These are phyloP conservation scores for Leccinum variabile DNA, from an alignment of 1,284 basidiomycete genomes.

Conservation along the genomic window DNA sequence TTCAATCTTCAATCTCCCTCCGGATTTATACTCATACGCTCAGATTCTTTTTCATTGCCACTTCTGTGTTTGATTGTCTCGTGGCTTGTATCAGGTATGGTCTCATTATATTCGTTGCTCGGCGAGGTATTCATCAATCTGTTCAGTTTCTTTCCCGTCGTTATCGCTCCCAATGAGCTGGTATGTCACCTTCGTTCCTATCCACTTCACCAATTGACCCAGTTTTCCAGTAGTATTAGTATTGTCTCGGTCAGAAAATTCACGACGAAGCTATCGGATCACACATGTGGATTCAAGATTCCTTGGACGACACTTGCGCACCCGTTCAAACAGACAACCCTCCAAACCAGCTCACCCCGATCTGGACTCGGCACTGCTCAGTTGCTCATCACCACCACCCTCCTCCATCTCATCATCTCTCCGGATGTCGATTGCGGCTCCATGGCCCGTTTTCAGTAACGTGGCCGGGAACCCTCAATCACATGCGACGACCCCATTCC, in stretches of 20 bases:
- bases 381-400: not conserved
- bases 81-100: too few species aligned
- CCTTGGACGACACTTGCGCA: slow-evolving; percentile 17
- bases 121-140: not conserved
- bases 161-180: not conserved
- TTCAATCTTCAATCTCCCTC: too few species aligned
- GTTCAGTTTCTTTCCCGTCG: not conserved
- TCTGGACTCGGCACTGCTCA: slow-evolving; percentile 13
- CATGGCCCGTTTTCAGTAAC: too few species aligned
- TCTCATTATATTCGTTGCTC: too few species aligned
- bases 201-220: too few species aligned
- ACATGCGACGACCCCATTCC: too few species aligned
- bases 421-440: slow-evolving; percentile 6
- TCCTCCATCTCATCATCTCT: slow-evolving; percentile 3
- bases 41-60: too few species aligned
- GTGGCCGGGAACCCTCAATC: too few species aligned
- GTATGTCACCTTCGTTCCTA: too few species aligned
- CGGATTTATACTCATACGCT: too few species aligned
- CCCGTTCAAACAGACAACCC: slow-evolving; percentile 12
- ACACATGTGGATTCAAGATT: slow-evolving; percentile 12
- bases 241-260: slow-evolving; percentile 11
- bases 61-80: too few species aligned
- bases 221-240: too few species aligned
- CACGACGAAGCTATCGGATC: slow-evolving; percentile 7
- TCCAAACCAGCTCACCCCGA: slow-evolving; percentile 19